A percentile compares a stretch with the other conserved stretches of the same genome.
Conservation (phyloP, 2,329 filamentous ascomycete species). For the Ascochyta koolunga region DNA sequence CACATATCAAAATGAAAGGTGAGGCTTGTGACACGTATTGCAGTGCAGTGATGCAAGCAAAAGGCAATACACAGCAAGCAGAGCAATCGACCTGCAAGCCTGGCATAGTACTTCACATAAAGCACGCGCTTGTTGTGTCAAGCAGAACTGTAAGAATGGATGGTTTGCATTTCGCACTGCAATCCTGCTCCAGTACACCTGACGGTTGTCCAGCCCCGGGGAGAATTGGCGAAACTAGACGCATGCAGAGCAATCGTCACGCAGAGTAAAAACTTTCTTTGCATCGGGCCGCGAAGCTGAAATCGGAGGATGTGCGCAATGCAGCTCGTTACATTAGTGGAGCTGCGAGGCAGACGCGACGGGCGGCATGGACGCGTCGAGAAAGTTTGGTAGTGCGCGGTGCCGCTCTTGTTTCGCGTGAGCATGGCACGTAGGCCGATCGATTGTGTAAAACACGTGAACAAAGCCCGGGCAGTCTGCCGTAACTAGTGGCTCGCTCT, state of each 20-base stretch:
- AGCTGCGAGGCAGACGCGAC: conserved; percentile 32
- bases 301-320: conserved; percentile 14
- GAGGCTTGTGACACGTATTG: conserved; percentile 7
- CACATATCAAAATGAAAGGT: background rate
- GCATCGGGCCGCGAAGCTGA: conserved; percentile 16
- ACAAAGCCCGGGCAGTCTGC: background rate
- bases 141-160: background rate
- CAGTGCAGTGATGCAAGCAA: background rate
- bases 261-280: conserved; percentile 16
- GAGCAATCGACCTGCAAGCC: background rate
- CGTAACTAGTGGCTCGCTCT: background rate
- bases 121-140: background rate
- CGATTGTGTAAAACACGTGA: background rate
- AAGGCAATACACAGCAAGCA: background rate
- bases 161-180: background rate
- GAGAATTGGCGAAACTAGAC: conserved; percentile 10
- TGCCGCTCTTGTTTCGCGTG: conserved; percentile 14
- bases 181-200: conserved; percentile 1
- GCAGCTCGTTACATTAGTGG: conserved; percentile 35
- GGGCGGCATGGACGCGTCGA: conserved; percentile 43
- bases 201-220: background rate
- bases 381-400: conserved; percentile 37
- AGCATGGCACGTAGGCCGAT: background rate
- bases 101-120: background rate
- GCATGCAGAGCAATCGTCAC: conserved; percentile 24